Conservation (phyloP, 768 basidiomycete genomes). For the Pulveroboletus sp. region DNA sequence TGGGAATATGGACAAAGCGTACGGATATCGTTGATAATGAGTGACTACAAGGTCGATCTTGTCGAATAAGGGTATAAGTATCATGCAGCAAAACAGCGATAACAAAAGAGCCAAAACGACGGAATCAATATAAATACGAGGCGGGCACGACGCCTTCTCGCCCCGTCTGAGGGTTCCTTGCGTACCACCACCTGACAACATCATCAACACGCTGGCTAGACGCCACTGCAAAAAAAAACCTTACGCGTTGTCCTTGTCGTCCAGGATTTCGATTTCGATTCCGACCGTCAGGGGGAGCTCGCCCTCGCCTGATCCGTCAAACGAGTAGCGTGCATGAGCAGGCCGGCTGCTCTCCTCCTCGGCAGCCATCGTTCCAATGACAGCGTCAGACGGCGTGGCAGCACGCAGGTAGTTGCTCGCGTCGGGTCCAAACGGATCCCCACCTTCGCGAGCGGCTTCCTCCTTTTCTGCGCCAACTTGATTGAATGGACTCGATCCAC, state of each 20-base stretch:
- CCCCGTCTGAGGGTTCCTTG: constrained; percentile 73
- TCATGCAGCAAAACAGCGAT: constrained; percentile 28
- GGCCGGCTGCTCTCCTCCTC: constrained; percentile 67
- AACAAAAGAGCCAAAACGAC: constrained; percentile 23
- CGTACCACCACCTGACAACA: constrained; percentile 84
- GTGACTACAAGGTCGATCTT: constrained; percentile 36
- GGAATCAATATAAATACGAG: constrained; percentile 76
- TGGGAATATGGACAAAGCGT: constrained; percentile 16
- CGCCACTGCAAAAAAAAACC: constrained; percentile 24
- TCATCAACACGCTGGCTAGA: constrained; percentile 7
- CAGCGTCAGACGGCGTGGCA: constrained; percentile 75
- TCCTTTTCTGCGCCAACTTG: constrained; percentile 50
- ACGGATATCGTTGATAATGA: constrained; percentile 32
- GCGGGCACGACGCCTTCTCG: constrained; percentile 89
- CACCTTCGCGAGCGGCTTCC: constrained; percentile 38
- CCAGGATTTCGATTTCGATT: constrained; percentile 68
- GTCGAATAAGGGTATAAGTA: constrained; percentile 37
- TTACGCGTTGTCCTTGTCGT: constrained; percentile 77
- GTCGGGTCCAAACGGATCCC: constrained; percentile 64
- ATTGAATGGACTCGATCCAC: constrained; percentile 39
- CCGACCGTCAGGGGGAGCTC: constrained; percentile 70
- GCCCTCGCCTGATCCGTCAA: constrained; percentile 74
- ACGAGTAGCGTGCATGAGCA: constrained; percentile 79
- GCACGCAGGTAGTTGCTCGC: constrained; percentile 75
- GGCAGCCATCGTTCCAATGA: constrained; percentile 53